Evolutionary conservation across 169 alveolate genomes (phyloP), one percentile per base, ranked within the genome.

Genomic region (Prorocentrum cordatum): DNA sequence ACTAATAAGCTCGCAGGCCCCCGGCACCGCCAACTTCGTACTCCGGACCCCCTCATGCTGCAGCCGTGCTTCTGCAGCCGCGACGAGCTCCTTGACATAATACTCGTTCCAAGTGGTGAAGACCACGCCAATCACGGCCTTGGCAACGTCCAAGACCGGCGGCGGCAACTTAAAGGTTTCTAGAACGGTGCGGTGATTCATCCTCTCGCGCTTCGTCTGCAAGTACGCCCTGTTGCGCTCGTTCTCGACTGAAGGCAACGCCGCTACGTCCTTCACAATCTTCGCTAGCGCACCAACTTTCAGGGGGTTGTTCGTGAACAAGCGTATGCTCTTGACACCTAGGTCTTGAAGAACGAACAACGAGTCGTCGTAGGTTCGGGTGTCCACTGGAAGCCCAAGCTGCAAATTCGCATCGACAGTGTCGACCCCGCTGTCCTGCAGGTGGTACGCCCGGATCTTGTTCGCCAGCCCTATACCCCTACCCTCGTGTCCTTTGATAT

Each of bases 311-410:
- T 77, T 77, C 39, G 87, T 77, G 50, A 35, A 77, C 39, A 77
- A 73, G 32, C 47, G 29, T 7, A 77, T 45, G 2, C 61, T 35
- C 45, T 59, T 77, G 26, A 77, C 42, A 72, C 87, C 75, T 22
- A 77, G 88, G 88, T 77, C 75, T n/a, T 67, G 73, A 18, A 77
- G 38, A 2, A 77, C 75, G 22, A 35, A 64, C 39, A 77, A 47
- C 22, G 88, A 61, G 26, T 77, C 88, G 24, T 66, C 88, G 16
- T 77, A 77, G 64, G 64, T 77, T 2, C 88, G 88, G 26, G 59
- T 77, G 88, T 77, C 88, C 33, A 77, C 88, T 5, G 88, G 88
- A 35, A 77, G 75, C 14, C 88, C 88, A 1, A 77, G 75, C 64
- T 77, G 54, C 47, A 77, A 36, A 22, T 77, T 77, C 24, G 88